Evolutionary conservation across 495 filamentous ascomycete species (phyloP).

Genomic region (Aspergillus heteromorphus): DNA sequence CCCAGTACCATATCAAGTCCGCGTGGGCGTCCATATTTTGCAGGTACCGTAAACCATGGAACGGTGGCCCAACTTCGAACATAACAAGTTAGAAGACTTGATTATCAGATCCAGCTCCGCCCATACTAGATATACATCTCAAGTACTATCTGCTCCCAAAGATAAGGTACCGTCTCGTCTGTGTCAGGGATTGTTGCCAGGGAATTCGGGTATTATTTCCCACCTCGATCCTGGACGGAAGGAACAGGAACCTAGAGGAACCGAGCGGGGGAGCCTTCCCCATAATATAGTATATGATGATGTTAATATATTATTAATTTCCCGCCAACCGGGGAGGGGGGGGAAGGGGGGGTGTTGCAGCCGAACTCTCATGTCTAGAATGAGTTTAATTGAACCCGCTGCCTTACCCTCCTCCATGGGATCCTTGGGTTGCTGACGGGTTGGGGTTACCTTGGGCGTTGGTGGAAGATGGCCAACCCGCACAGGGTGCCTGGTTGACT

Average conservation of each 20-base stretch:
- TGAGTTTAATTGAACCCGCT: constrained; percentile 9
- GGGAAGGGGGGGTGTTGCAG: background rate
- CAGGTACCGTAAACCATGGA: background rate
- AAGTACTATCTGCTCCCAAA: too few species aligned
- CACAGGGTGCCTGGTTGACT: background rate
- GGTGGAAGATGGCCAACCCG: background rate
- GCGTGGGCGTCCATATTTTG: background rate
- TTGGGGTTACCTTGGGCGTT: background rate
- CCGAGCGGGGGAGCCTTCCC: too few species aligned
- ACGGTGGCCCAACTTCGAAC: background rate
- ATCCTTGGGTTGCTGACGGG: too few species aligned
- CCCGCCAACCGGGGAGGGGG: too few species aligned
- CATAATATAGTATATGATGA: too few species aligned
- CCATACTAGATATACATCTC: too few species aligned
- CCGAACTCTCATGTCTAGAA: background rate
- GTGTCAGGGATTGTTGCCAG: too few species aligned
- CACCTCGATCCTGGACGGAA: background rate
- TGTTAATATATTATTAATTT: background rate
- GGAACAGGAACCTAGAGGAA: background rate
- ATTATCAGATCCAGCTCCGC: background rate
- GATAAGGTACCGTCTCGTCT: too few species aligned
- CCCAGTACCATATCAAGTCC: too few species aligned
- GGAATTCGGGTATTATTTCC: background rate
- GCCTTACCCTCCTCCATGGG: too few species aligned
- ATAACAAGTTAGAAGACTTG: background rate